Percentiles rank a stretch among this genome's conserved stretches.
These are phyloP conservation scores for Dactylellina drechsleri DNA, from an alignment of 2,329 filamentous ascomycete genomes.

Conservation along the genomic window DNA sequence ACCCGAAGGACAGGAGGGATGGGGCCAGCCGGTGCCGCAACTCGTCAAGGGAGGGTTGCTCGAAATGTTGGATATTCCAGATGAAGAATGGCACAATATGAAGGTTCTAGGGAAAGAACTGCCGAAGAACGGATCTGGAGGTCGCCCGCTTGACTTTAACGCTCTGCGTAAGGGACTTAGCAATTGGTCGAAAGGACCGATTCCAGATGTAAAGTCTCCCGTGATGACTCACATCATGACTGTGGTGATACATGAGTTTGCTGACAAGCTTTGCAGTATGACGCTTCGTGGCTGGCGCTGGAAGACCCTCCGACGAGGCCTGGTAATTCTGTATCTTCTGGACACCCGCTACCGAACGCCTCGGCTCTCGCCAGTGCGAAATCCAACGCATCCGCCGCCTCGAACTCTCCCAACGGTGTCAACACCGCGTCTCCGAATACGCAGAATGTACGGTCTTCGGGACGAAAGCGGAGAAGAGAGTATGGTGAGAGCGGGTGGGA, in stretches of 20 bases:
- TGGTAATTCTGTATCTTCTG: slow-evolving; percentile 38
- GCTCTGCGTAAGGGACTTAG: slow-evolving; percentile 51
- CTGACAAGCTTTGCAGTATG: slow-evolving; percentile 56
- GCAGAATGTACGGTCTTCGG: slow-evolving; percentile 41
- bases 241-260: neutral
- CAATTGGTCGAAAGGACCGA: slow-evolving; percentile 50
- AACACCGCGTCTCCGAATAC: slow-evolving; percentile 52
- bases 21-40: slow-evolving; percentile 55
- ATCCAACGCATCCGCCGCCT: slow-evolving; percentile 38
- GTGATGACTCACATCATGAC: neutral
- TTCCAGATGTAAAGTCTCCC: slow-evolving; percentile 49
- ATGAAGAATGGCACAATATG: slow-evolving; percentile 62
- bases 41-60: slow-evolving; percentile 53
- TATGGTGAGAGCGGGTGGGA: slow-evolving; percentile 55
- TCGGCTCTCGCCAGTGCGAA: slow-evolving; percentile 42
- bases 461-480: slow-evolving; percentile 46
- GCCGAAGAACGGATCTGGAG: slow-evolving; percentile 42
- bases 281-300: slow-evolving; percentile 57
- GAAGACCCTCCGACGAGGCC: slow-evolving; percentile 56
- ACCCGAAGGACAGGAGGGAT: slow-evolving; percentile 54
- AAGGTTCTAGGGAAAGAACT: slow-evolving; percentile 63
- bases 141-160: slow-evolving; percentile 43
- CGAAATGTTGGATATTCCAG: slow-evolving; percentile 61
- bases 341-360: slow-evolving; percentile 34
- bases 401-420: slow-evolving; percentile 44